Evolutionary conservation across 2,329 filamentous ascomycete species (phyloP).

Genomic region (Daldinia sp.): DNA sequence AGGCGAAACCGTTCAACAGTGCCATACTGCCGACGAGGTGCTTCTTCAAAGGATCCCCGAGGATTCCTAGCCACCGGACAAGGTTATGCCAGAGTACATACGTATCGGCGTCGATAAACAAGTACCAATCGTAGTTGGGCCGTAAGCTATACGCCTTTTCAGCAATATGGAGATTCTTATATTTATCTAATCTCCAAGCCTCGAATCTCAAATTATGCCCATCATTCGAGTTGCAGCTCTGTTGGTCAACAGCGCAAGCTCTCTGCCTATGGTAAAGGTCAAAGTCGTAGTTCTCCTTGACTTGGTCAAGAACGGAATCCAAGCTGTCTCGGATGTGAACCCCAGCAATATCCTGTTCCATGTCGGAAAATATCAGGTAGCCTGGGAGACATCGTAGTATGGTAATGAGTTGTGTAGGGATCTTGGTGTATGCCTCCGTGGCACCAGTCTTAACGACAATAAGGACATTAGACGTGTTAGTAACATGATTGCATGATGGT

Average conservation of each 20-base stretch:
- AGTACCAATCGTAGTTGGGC: conserved; percentile 65
- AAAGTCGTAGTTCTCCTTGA: conserved; percentile 60
- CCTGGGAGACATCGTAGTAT: conserved; percentile 59
- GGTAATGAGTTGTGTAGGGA: conserved; percentile 64
- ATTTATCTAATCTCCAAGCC: conserved; percentile 67
- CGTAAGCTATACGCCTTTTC: conserved; percentile 61
- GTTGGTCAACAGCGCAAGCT: conserved; percentile 55
- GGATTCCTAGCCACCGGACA: conserved; percentile 55
- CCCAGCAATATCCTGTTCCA: conserved; percentile 57
- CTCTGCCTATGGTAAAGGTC: conserved; percentile 57
- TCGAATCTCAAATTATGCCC: conserved; percentile 42
- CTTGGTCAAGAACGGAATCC: conserved; percentile 53
- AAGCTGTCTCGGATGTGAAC: conserved; percentile 57
- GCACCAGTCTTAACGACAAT: conserved; percentile 67
- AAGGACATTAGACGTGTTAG: conserved; percentile 56
- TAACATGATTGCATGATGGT: conserved; percentile 48
- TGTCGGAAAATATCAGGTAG: conserved; percentile 66
- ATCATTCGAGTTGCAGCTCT: conserved; percentile 51
- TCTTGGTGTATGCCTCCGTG: conserved; percentile 59
- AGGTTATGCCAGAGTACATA: conserved; percentile 64
- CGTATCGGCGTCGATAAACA: conserved; percentile 67
- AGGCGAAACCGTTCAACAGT: conserved; percentile 52
- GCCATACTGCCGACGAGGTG: conserved; percentile 61
- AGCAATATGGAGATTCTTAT: conserved; percentile 68
- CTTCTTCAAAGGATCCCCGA: conserved; percentile 52